Evolutionary conservation across 352 stramenopile genomes (phyloP), one percentile per base, ranked within the genome.

Genomic region (Phytopythium delawarense): DNA sequence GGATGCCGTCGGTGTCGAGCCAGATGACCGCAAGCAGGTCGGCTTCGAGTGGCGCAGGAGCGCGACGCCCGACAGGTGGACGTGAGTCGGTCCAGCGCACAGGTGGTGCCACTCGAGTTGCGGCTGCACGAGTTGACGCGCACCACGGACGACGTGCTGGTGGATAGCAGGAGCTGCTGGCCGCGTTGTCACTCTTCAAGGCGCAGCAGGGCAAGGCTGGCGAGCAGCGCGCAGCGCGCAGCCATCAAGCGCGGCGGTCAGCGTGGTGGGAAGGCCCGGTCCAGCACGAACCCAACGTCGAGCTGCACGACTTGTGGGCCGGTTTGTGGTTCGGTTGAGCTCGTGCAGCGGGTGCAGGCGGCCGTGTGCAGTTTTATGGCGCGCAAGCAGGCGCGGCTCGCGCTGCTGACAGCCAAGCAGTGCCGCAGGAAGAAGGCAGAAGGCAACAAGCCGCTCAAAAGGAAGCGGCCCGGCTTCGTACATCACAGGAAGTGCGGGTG

Each of bases 11-110:
- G n/a, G n/a, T n/a, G n/a, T n/a, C n/a, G n/a, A n/a, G n/a, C n/a
- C n/a, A n/a, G 78, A 91, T 64, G 81, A 92, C 57, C 65, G 76
- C 12, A 74, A 75, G 46, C 83, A 91, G 62, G 66, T 89, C 13
- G 60, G 60, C 21, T 88, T 89, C 42, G 83, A 92, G 57, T 92
- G 7, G 23, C 61, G 12, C 62, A 71, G 20, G 70, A 75, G 52
- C 74, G 68, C 0, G 74, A 84, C 23, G 59, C 69, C 12, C 76
- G 71, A 3, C 53, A 60, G 18, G 45, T 39, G 6, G 74, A 76
- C 62, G 64, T 59, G 15, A 44, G 65, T 16, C 76, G 72, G 42
- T 72, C 79, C 51, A 56, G 63, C 21, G 56, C 65, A 48, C 78
- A 66, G 28, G 75, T 83, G 42, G 32, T 69, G 15, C 39, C 62